A percentile compares a stretch with the other conserved stretches of the same genome.
Conservation (phyloP, 2,329 filamentous ascomycete species). For the Fusarium mangiferae region DNA sequence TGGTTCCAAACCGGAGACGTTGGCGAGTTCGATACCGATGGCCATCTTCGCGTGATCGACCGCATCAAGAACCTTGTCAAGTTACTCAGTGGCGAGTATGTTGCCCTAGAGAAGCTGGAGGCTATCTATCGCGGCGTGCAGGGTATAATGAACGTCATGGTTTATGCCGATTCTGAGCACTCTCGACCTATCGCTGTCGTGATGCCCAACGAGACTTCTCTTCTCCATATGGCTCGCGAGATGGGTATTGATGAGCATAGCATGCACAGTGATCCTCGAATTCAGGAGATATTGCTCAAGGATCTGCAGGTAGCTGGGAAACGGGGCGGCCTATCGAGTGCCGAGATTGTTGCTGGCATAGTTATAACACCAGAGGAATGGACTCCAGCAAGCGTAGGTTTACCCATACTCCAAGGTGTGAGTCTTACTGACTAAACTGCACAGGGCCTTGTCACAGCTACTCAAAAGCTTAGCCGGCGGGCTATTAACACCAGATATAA, state of each 20-base stretch:
- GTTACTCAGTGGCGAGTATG: constrained; percentile 93
- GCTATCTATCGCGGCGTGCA: constrained; percentile 83
- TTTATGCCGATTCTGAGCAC: constrained; percentile 80
- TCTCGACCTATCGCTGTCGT: constrained; percentile 85
- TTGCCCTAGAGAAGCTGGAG: constrained; percentile 96
- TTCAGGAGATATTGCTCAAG: constrained; percentile 69
- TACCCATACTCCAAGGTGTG: rapidly evolving
- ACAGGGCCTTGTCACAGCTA: constrained; percentile 68
- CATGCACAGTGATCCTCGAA: constrained; percentile 72
- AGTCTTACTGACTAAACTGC: rapidly evolving
- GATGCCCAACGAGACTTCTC: constrained; percentile 69
- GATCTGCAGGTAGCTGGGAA: constrained; percentile 73
- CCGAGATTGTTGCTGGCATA: constrained; percentile 80
- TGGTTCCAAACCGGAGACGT: constrained; percentile 99
- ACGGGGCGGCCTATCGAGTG: constrained; percentile 71
- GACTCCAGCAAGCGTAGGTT: constrained; percentile 81
- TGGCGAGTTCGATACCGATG: constrained; percentile 83
- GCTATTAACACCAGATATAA: constrained; percentile 59
- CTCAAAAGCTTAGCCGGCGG: constrained; percentile 67
- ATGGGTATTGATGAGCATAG: constrained; percentile 72
- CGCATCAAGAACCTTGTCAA: constrained; percentile 98
- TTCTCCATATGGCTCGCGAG: constrained; percentile 66
- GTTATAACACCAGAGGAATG: constrained; percentile 87
- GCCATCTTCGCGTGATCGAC: constrained; percentile 88
- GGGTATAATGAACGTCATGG: constrained; percentile 85